Evolutionary conservation across 768 basidiomycete genomes (phyloP), one percentile per base, ranked within the genome.

Genomic region (Lactifluus subvellereus): DNA sequence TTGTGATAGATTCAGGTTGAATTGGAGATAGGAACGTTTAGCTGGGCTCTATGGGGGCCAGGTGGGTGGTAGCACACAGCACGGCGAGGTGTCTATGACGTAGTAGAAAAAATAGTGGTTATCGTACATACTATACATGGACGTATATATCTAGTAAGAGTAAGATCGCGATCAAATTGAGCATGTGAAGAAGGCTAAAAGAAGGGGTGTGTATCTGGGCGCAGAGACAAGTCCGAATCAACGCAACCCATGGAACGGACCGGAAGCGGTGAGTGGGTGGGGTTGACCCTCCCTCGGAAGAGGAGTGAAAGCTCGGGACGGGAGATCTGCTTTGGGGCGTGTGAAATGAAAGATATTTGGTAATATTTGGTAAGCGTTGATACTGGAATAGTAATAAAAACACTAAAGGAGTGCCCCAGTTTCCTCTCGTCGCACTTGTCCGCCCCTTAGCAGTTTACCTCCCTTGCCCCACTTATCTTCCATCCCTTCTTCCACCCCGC

Each of bases 401-500:
- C 33, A 14, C 10, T 16, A 11, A 18, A 6, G n/a, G 6, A 6
- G 27, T 27, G 27, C 35, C 57, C 51, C 45, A 42, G 8, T 59
- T 48, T 51, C 20, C 45, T 51, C 20, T 58, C 27, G 38, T 27
- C 13, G 51, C 51, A 5, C 18, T 42, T 57, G 1, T 42, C 20
- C 50, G 47, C 45, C 61, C 55, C 40, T 16, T 40, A 2, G 45
- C 45, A 27, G n/a, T 42, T 42, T 45, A 52, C 22, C 59, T 66
- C 68, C 65, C 66, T 59, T 68, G 27, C 70, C 69, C 68, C 66
- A 65, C 67, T 20, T 22, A 47, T 18, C 54, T 32, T 61, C 57
- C 61, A 67, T 68, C 66, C 54, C 60, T 61, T 67, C 64, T 61
- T 64, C 64, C 30, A 45, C 70, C 69, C 58, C 58, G 10, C 16